Conservation (phyloP, 495 filamentous ascomycete species). For the Neurospora pannonica region DNA sequence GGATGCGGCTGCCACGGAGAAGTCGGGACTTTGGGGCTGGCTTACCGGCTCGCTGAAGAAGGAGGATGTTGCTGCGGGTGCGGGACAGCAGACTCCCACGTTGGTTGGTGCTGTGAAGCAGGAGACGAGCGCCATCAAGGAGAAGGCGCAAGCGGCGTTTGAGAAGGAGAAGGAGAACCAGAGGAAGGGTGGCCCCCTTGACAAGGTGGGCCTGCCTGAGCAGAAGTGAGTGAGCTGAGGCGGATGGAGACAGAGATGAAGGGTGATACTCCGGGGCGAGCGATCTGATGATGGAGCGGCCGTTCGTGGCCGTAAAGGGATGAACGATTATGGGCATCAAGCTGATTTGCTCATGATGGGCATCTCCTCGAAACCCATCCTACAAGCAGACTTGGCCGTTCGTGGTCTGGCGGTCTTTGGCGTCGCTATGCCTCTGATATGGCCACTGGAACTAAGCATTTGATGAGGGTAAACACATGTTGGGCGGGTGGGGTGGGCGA, state of each 20-base stretch:
- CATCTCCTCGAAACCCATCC: not conserved
- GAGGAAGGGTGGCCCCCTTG: constrained; percentile 37
- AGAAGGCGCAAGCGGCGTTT: constrained; percentile 38
- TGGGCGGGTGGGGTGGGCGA: not conserved
- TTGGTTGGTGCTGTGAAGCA: constrained; percentile 28
- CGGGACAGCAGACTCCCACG: constrained; percentile 21
- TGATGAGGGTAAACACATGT: not conserved
- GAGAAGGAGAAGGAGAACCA: constrained; percentile 41
- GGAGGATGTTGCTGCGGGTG: constrained; percentile 36
- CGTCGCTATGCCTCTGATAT: too few species aligned
- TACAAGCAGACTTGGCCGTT: not conserved
- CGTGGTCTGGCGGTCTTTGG: not conserved
- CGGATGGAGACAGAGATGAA: constrained; percentile 4
- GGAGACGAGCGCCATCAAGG: constrained; percentile 17
- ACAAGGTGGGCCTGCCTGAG: constrained; percentile 29
- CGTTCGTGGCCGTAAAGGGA: not conserved
- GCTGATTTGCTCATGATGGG: not conserved
- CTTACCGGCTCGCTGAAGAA: constrained; percentile 44
- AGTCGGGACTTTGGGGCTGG: constrained; percentile 22
- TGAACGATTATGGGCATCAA: not conserved
- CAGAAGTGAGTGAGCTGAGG: constrained; percentile 2
- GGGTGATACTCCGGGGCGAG: not conserved
- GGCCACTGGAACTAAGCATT: not conserved
- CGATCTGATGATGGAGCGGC: constrained; percentile 14
- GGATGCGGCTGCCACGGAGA: constrained; percentile 11